phyloP scores from a whole-genome alignment of 2,329 filamentous ascomycete genomes.

The Talaromyces pinophilus region DNA sequence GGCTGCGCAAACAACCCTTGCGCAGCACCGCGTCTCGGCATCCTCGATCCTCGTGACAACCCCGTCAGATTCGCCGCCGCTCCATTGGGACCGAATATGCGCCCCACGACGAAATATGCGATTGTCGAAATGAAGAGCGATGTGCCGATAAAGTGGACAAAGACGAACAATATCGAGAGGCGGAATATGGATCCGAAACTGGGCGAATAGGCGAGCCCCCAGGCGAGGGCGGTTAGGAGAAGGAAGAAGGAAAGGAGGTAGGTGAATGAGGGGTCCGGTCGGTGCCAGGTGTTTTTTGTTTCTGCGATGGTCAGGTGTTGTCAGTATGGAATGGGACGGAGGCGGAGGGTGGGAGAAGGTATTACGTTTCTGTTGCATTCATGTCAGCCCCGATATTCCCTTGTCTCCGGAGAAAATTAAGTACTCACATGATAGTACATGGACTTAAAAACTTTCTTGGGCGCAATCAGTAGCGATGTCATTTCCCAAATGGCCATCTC shows the following conservation, averaged over 20 bases:
- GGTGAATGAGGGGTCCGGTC: conserved; percentile 68
- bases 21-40: conserved; percentile 51
- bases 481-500: conserved; percentile 74
- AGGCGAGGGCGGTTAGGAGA: conserved; percentile 53
- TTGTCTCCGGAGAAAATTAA: not conserved
- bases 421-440: conserved; percentile 68
- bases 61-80: conserved; percentile 48
- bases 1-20: conserved; percentile 62
- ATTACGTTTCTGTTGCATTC: conserved; percentile 22
- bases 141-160: conserved; percentile 62
- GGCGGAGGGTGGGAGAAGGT: not conserved
- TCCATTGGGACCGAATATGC: conserved; percentile 60
- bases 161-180: conserved; percentile 52
- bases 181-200: conserved; percentile 50
- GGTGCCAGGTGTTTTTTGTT: conserved; percentile 71
- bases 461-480: conserved; percentile 66
- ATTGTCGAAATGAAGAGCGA: conserved; percentile 61
- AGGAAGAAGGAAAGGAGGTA: conserved; percentile 70
- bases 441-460: conserved; percentile 70
- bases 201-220: conserved; percentile 60
- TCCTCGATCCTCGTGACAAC: conserved; percentile 43
- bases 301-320: conserved; percentile 44
- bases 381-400: not conserved
- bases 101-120: conserved; percentile 65
- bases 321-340: not conserved